A percentile compares a stretch with the other conserved stretches of the same genome.
These are phyloP conservation scores for Oldenlandia corymbosa DNA, from an alignment of 257 asterid genomes.

Conservation along the genomic window DNA sequence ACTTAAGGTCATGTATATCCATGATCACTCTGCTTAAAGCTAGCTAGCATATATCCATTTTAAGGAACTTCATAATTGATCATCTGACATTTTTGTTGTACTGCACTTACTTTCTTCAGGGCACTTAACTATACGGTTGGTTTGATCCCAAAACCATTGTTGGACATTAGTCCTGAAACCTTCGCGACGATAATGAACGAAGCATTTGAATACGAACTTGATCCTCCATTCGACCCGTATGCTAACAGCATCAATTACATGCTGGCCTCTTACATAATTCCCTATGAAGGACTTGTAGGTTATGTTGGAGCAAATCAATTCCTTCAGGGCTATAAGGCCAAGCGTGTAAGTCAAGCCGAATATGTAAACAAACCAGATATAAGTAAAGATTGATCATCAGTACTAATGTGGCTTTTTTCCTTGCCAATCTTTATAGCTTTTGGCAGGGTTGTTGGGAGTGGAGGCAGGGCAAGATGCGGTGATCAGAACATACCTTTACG, in stretches of 20 bases:
- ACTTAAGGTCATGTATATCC: neutral
- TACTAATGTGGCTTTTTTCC: neutral
- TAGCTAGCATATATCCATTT: neutral
- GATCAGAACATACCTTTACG: constrained; percentile 34
- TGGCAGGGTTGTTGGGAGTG: constrained; percentile 40
- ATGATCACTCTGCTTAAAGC: neutral
- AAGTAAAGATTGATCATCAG: no score
- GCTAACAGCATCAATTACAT: constrained; percentile 36
- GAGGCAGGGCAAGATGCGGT: constrained; percentile 52
- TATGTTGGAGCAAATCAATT: constrained; percentile 49
- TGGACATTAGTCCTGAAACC: constrained; percentile 33
- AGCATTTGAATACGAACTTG: constrained; percentile 39
- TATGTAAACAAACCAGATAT: neutral
- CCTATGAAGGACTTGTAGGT: constrained; percentile 39
- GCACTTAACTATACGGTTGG: constrained; percentile 36
- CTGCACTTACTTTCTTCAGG: constrained; percentile 16
- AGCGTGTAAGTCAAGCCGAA: constrained; percentile 21
- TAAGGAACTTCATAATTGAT: no score
- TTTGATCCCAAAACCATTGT: constrained; percentile 37
- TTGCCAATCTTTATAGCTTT: constrained; percentile 13
- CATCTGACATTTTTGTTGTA: neutral
- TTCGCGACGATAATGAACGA: constrained; percentile 34
- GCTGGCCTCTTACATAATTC: constrained; percentile 37
- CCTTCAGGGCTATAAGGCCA: constrained; percentile 24
- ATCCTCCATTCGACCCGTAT: constrained; percentile 47